Base-by-base conservation (phyloP, 768 basidiomycete genomes). In the Tricholoma flavovirens region DNA sequence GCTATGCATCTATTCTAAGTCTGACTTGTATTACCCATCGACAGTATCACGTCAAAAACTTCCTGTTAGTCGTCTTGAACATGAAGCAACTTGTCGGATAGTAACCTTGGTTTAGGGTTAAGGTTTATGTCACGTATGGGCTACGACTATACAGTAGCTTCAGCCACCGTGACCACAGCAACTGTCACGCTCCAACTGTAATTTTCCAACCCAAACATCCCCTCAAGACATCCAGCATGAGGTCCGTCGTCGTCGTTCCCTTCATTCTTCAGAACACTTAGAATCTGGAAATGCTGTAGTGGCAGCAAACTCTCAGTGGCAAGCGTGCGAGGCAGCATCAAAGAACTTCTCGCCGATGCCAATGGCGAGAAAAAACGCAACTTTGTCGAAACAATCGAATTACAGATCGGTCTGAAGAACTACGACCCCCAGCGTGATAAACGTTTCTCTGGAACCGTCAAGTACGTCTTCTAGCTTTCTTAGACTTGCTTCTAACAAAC, bases 361-460 rank as follows among this genome's bases (percentile, higher is more conserved):
- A 88, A 76, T 63, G 87, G 87, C 76, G 93, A 93, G 74, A 88
- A 90, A 77, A 89, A 83, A 76, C 86, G 93, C 66, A 49, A 49
- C 29, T 49, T 49, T 30, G 46, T 49, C 29, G 46, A 49, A 82
- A 97, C 94, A 56, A 87, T 96, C 69, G 94, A 97, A 74, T 83
- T 97, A 65, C 93, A 96, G 74, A 91, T 97, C 65, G 94, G 94
- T 64, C 83, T 97, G 69, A 97, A 96, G 82, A 97, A 97, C 84
- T 97, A 97, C 79, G 94, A 99, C 75, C 96, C 97, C 65, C 97
- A 98, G 85, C 82, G 97, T 62, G 97, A 99, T 77, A 99, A 98
- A 82, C 97, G 97, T 93, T 98, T 99, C 90, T 95, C 93, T 62
- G 93, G 93, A 68, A 97, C 93, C 51, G 93, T 96, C 77, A 96